phyloP scores from a whole-genome alignment of 1,284 basidiomycete genomes.

The Mycosarcoma mackinlayi region DNA sequence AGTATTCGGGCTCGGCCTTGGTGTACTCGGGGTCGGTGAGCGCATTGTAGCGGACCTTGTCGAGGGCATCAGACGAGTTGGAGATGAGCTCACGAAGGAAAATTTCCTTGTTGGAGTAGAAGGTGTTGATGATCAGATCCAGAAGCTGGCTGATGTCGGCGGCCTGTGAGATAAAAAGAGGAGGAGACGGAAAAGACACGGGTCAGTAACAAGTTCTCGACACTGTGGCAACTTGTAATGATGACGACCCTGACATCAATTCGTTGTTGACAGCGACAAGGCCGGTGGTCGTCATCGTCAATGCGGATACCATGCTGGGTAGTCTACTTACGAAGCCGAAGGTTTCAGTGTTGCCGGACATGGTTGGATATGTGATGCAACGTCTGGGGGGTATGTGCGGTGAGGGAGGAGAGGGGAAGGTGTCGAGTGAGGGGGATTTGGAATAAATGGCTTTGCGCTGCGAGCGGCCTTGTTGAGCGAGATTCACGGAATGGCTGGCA shows the following conservation, averaged over 20 bases:
- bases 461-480: constrained; percentile 14
- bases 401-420: constrained; percentile 8
- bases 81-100: constrained; percentile 69
- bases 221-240: neutral
- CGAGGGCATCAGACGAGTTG: constrained; percentile 67
- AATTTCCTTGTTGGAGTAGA: constrained; percentile 68
- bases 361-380: constrained; percentile 42
- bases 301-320: neutral
- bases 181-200: neutral
- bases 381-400: constrained; percentile 24
- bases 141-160: constrained; percentile 67
- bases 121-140: constrained; percentile 69
- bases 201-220: constrained; percentile 11
- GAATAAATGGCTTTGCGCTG: constrained; percentile 48
- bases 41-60: constrained; percentile 68
- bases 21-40: constrained; percentile 67
- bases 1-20: constrained; percentile 66
- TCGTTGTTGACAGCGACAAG: too few relatives aligned
- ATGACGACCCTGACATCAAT: too few relatives aligned
- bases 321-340: constrained; percentile 64
- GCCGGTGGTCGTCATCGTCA: neutral
- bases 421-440: neutral
- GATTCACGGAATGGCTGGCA: constrained; percentile 9
- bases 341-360: constrained; percentile 65
- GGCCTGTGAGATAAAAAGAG: constrained; percentile 27